Evolutionary conservation across 2,329 filamentous ascomycete genomes (phyloP), one percentile per base, ranked within the genome.

Genomic region (Verticillium albo-atrum): DNA sequence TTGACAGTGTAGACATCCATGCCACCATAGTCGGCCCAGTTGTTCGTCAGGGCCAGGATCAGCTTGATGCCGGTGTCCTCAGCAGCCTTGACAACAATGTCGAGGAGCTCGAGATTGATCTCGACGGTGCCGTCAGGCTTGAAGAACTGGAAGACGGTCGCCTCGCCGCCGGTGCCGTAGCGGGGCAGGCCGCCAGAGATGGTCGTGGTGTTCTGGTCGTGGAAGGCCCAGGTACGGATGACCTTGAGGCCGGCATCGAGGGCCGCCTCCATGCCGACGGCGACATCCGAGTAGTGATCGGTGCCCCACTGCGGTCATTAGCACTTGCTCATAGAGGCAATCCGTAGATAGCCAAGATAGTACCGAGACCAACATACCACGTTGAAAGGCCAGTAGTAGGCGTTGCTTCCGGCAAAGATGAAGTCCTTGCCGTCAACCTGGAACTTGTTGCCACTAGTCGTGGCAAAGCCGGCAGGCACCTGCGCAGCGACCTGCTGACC

Each of bases 211-310:
- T 84, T 85, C 66, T 79, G 80, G 68, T 84, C 82, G 65, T 84
- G 82, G 74, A 83, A 84, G 17, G 80, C 81, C 82, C 82, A 84
- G 9, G 81, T 84, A 27, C 82, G 78, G 66, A 85, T 78, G 5
- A 84, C 81, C 55, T 75, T 81, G 23, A 83, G 68, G 3, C 80
- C 79, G 9, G 79, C 79, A 5, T 76, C 71, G 62, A 77, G 77
- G 52, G 77, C 79, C 23, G 77, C 79, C 6, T 64, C 70, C 57
- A 82, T 67, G 25, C 79, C 79, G 34, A 73, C 72, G 35, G 79
- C 75, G 53, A 79, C 74, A 64, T 83, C 79, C 9, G 26, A 6
- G 26, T 51, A 23, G 55, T 3, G 74, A 68, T 68, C 79, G 73
- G 64, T 78, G 76, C 79, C 82, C 56, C 14, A n/a, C 25, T 47